Conservation (phyloP, 352 stramenopile genomes). For the Globisporangium echinulatum region DNA sequence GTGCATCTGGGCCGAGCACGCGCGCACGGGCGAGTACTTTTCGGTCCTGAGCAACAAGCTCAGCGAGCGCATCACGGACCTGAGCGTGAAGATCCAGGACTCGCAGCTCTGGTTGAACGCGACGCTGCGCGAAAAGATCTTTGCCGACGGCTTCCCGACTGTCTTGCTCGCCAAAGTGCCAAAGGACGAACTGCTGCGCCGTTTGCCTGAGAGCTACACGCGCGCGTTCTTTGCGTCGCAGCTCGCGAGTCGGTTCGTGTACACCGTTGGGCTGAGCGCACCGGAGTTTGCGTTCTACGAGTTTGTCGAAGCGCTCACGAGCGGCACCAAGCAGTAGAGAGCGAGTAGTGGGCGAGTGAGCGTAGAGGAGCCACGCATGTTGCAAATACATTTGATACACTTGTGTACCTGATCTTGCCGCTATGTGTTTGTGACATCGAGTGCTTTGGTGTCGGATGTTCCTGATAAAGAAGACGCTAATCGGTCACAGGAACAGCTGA, state of each 20-base stretch:
- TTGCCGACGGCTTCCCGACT: conserved; percentile 69
- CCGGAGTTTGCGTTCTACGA: conserved; percentile 86
- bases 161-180: conserved; percentile 49
- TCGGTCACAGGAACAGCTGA: too few relatives aligned
- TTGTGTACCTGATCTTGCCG: too few relatives aligned
- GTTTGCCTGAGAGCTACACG: conserved; percentile 73
- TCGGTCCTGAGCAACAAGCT: conserved; percentile 71
- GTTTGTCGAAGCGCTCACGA: conserved; percentile 64
- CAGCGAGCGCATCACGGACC: conserved; percentile 72
- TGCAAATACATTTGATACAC: too few relatives aligned
- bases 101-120: conserved; percentile 68
- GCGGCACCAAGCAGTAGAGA: conserved; percentile 1
- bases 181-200: conserved; percentile 59
- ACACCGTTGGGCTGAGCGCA: conserved; percentile 56
- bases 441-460: too few relatives aligned
- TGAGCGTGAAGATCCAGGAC: conserved; percentile 79
- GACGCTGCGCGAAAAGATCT: conserved; percentile 61
- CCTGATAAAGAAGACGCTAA: too few relatives aligned
- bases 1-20: conserved; percentile 79
- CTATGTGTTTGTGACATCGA: too few relatives aligned
- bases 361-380: background rate
- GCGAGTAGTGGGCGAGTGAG: background rate
- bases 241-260: conserved; percentile 77
- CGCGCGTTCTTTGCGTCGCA: conserved; percentile 78
- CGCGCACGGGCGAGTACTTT: conserved; percentile 61